Evolutionary conservation across 306 rosid genomes (phyloP).

Genomic region (Fragaria nilgerrensis): DNA sequence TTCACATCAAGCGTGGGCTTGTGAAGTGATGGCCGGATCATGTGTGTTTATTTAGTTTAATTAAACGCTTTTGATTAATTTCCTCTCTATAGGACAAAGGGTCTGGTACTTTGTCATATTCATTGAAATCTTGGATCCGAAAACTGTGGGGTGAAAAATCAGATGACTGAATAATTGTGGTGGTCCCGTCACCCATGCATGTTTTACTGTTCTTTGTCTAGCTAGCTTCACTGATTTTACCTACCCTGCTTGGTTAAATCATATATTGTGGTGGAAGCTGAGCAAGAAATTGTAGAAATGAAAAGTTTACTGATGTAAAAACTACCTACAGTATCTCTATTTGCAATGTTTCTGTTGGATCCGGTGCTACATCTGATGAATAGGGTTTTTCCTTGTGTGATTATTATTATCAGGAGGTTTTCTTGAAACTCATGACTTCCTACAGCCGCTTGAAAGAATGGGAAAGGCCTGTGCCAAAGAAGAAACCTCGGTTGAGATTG

Average conservation of each 20-base stretch:
- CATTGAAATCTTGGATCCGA: background rate
- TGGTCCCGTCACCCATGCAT: background rate
- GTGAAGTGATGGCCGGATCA: background rate
- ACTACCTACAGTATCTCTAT: background rate
- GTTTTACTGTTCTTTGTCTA: background rate
- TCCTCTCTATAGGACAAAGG: background rate
- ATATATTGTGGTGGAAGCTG: background rate
- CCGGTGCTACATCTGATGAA: background rate
- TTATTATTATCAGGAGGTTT: constrained; percentile 48
- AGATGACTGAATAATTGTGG: background rate
- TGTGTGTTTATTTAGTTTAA: background rate
- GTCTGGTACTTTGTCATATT: background rate
- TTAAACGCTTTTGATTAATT: too few relatives aligned
- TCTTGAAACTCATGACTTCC: constrained; percentile 90
- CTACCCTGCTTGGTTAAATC: background rate
- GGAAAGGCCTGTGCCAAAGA: constrained; percentile 61
- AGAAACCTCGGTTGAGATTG: constrained; percentile 44
- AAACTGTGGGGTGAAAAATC: background rate
- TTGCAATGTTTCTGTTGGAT: background rate
- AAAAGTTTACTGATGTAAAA: background rate
- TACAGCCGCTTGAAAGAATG: constrained; percentile 74
- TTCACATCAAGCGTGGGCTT: constrained; percentile 8
- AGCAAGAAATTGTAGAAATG: background rate
- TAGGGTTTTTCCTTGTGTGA: background rate
- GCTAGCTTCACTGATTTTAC: background rate